These are phyloP conservation scores for Boletus sp. DNA, from an alignment of 768 basidiomycete genomes.

Conservation along the genomic window DNA sequence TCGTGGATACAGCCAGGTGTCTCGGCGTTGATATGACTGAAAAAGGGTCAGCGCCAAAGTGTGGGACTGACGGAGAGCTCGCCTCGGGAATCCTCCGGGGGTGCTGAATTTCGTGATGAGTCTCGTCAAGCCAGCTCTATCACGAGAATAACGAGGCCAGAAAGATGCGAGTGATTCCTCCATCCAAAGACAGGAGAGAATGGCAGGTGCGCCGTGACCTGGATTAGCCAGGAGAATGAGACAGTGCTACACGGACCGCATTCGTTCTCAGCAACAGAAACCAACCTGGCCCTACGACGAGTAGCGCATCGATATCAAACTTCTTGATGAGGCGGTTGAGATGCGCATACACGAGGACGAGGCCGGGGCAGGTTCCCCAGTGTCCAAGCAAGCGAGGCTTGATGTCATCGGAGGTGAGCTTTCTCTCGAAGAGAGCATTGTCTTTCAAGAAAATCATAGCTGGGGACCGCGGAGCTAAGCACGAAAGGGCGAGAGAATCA, in stretches of 20 bases:
- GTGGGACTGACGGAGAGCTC: slow-evolving; percentile 14
- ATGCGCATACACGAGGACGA: slow-evolving; percentile 70
- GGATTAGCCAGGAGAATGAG: not conserved
- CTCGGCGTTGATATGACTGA: slow-evolving; percentile 72
- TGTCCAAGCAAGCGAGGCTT: slow-evolving; percentile 80
- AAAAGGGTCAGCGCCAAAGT: not conserved
- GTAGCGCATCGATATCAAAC: slow-evolving; percentile 59
- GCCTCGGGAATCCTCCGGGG: slow-evolving; percentile 83
- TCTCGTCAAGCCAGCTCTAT: slow-evolving; percentile 55
- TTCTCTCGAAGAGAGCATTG: slow-evolving; percentile 63
- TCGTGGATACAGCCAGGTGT: slow-evolving; percentile 91
- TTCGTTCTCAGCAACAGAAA: not conserved
- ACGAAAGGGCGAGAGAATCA: not conserved
- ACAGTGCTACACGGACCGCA: not conserved
- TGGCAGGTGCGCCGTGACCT: slow-evolving; percentile 84
- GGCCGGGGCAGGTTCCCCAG: slow-evolving; percentile 82
- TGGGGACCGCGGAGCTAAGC: slow-evolving; percentile 18
- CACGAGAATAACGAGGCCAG: slow-evolving; percentile 54
- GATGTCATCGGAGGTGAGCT: slow-evolving; percentile 63
- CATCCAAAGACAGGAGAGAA: slow-evolving; percentile 83
- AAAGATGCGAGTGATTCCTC: slow-evolving; percentile 69
- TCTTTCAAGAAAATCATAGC: slow-evolving; percentile 84
- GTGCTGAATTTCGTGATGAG: slow-evolving; percentile 75
- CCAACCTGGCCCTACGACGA: slow-evolving; percentile 75
- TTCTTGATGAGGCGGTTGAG: slow-evolving; percentile 61